phyloP scores from a whole-genome alignment of 768 basidiomycete species.

The Panellus pusillus region DNA sequence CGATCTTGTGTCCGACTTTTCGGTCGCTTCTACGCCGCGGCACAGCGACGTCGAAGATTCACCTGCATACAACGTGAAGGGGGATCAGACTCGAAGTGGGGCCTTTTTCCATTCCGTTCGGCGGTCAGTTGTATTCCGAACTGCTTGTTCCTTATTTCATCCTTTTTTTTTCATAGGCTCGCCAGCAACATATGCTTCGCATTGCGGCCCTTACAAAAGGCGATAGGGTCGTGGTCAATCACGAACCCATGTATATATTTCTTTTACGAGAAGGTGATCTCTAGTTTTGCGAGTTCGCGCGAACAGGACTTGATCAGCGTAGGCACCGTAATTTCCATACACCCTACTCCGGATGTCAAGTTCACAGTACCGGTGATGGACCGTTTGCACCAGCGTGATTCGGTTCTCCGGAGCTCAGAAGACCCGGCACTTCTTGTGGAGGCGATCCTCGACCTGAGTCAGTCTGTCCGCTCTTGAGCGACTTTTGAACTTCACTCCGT shows the following conservation, averaged over 20 bases:
- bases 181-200: constrained; percentile 26
- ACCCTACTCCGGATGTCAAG: constrained; percentile 42
- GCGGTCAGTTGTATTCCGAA: constrained; percentile 1
- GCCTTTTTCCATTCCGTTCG: neutral
- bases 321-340: constrained; percentile 68
- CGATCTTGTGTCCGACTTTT: constrained; percentile 1
- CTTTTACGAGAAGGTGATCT: constrained; percentile 60
- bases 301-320: neutral
- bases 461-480: constrained; percentile 8
- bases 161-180: neutral
- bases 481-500: neutral
- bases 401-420: constrained; percentile 58
- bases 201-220: constrained; percentile 46
- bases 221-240: constrained; percentile 58
- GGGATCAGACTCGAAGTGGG: no score
- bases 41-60: no score
- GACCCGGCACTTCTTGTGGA: constrained; percentile 72
- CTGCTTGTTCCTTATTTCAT: constrained; percentile 30
- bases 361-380: constrained; percentile 57
- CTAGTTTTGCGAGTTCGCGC: neutral
- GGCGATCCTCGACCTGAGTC: constrained; percentile 61
- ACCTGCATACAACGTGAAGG: no score
- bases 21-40: neutral
- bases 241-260: constrained; percentile 64
- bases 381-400: constrained; percentile 59